These are phyloP conservation scores for Aspergillus taichungensis DNA, from an alignment of 495 filamentous ascomycete species.

Conservation along the genomic window DNA sequence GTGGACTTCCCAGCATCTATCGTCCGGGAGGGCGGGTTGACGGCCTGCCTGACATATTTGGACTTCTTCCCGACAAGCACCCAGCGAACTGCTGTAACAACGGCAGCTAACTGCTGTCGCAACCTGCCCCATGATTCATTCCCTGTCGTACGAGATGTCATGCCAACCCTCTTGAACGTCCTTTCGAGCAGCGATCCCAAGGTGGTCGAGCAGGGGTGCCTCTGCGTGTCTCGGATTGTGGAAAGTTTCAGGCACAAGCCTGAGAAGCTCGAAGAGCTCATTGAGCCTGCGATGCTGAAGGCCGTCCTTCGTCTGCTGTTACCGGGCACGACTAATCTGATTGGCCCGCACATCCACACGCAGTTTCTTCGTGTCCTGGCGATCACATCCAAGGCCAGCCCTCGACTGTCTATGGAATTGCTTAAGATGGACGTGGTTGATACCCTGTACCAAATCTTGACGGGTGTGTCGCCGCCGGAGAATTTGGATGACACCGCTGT, in stretches of 20 bases:
- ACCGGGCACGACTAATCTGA: conserved; percentile 91
- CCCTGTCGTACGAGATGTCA: conserved; percentile 78
- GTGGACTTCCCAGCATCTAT: conserved; percentile 93
- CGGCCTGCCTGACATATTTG: conserved; percentile 85
- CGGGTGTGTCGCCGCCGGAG: conserved; percentile 83
- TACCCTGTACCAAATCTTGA: conserved; percentile 95
- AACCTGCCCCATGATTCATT: conserved; percentile 94
- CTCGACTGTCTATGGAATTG: conserved; percentile 76
- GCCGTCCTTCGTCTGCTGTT: conserved; percentile 84
- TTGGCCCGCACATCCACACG: conserved; percentile 91
- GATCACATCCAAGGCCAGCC: conserved; percentile 80
- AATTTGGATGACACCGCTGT: conserved; percentile 71
- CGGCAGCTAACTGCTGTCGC: conserved; percentile 94
- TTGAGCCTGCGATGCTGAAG: conserved; percentile 76
- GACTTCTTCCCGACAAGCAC: conserved; percentile 98
- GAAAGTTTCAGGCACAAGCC: conserved; percentile 90
- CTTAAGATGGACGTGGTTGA: conserved; percentile 97
- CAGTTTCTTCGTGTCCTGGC: conserved; percentile 89
- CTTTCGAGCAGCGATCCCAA: conserved; percentile 87
- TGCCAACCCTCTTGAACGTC: conserved; percentile 88
- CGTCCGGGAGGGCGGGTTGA: conserved; percentile 90
- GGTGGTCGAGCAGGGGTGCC: conserved; percentile 91
- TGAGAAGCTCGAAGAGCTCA: conserved; percentile 81
- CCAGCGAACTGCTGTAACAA: conserved; percentile 91
- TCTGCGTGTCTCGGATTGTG: conserved; percentile 94